phyloP scores from a whole-genome alignment of 345 rosid species.

The Salix arbutifolia region DNA sequence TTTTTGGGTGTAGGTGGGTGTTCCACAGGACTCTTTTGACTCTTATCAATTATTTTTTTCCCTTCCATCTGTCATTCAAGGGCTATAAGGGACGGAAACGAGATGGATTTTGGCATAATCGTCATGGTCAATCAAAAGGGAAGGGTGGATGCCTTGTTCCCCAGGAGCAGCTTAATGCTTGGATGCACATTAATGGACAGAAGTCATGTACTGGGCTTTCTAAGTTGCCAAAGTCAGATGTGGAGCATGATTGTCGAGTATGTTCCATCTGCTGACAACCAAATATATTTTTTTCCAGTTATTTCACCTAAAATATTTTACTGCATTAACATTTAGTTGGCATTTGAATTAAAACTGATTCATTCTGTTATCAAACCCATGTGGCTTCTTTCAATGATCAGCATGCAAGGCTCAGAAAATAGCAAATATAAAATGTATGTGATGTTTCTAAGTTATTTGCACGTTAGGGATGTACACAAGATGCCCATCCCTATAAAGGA shows the following conservation, averaged over 20 bases:
- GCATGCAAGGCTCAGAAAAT: no score
- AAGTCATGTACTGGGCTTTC: conserved; percentile 30
- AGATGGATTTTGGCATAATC: conserved; percentile 41
- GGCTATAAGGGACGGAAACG: conserved; percentile 52
- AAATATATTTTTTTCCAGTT: no score
- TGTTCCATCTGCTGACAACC: background rate
- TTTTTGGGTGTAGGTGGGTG: background rate
- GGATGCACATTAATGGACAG: conserved; percentile 56
- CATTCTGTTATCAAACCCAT: background rate
- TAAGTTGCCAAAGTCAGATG: conserved; percentile 28
- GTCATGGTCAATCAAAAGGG: conserved; percentile 26
- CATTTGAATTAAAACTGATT: background rate
- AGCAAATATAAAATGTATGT: no score
- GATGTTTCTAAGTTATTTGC: no score
- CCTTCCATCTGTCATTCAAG: conserved; percentile 13
- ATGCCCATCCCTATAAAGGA: background rate
- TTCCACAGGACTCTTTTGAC: background rate
- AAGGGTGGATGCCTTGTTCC: conserved; percentile 43
- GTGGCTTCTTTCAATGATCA: background rate
- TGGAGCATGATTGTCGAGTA: conserved; percentile 47
- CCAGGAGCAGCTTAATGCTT: conserved; percentile 56
- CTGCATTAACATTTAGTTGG: background rate
- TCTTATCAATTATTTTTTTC: background rate
- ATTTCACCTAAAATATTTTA: no score
- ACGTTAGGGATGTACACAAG: background rate